Base-by-base conservation (phyloP, 2,329 filamentous ascomycete species). In the Aspergillus unguis region DNA sequence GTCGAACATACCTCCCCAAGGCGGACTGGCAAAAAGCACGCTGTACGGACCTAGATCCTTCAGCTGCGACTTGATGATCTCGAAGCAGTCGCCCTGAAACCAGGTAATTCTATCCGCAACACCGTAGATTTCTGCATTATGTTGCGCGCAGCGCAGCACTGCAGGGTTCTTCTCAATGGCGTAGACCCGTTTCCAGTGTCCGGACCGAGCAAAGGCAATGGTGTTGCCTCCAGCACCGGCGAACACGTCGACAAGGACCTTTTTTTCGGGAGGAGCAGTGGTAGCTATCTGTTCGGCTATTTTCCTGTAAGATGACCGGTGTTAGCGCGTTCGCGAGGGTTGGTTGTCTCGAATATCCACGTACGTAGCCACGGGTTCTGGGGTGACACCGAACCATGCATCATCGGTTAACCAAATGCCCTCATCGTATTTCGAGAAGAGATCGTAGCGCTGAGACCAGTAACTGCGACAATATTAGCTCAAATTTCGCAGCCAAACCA, bases 361-460 rank as follows among this genome's bases (percentile, higher is more conserved):
- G 64, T 77, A 94, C 89, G 80, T 85, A 55, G 94, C 94, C 28
- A 99, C 84, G 4, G 89, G 88, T 70, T 99, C 92, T 10, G 94
- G 92, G 0, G 95, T 99, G 6, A 97, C 92, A 50, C 92, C 94
- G 69, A 94, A 99, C 94, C 94, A 99, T 49, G 91, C 88, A 73
- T 92, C 87, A 68, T 95, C 86, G 0, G 95, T 99, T 79, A 99
- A 84, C 77, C 85, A 87, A 60, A 99, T 82, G 50, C 91, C 92
- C 53, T 92, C 81, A 68, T 96, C 87, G 68, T 96, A 99, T 62
- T 81, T 81, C 11, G 86, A 86, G 73, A 95, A 99, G 59, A 99
- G 88, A 48, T 85, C 86, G 70, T 94, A 86, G 54, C 94, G 84
- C 66, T 97, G 92, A 11, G 86, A 80, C 83, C 90, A 99, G 73